Evolutionary conservation across 495 filamentous ascomycete genomes (phyloP).

Genomic region (Chlorociboria aeruginascens): DNA sequence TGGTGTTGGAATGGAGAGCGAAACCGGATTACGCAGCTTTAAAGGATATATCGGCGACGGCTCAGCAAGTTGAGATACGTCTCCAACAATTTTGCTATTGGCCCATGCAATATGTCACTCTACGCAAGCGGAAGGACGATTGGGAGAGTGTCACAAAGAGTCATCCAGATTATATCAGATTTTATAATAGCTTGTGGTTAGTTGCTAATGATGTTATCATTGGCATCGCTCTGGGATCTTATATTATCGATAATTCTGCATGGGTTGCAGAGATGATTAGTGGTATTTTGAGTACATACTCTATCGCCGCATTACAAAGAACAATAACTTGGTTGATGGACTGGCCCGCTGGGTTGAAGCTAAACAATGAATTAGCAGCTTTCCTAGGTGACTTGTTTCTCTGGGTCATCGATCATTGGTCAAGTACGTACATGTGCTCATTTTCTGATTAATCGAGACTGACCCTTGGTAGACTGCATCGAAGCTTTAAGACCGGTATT

Average conservation of each 20-base stretch:
- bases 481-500: slow-evolving; percentile 63
- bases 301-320: slow-evolving; percentile 74
- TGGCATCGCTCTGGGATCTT: slow-evolving; percentile 88
- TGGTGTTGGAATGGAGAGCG: slow-evolving; percentile 77
- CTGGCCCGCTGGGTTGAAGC: slow-evolving; percentile 93
- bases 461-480: slow-evolving; percentile 47
- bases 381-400: slow-evolving; percentile 93
- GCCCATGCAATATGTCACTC: slow-evolving; percentile 85
- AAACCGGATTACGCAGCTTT: slow-evolving; percentile 70
- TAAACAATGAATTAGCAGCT: slow-evolving; percentile 86
- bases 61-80: slow-evolving; percentile 97
- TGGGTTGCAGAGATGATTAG: slow-evolving; percentile 79
- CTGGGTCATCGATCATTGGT: slow-evolving; percentile 98
- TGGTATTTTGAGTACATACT: slow-evolving; percentile 64
- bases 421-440: slow-evolving; percentile 36
- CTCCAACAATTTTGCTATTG: slow-evolving; percentile 98
- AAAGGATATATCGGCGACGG: slow-evolving; percentile 92
- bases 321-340: slow-evolving; percentile 95
- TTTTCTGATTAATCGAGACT: slow-evolving; percentile 3
- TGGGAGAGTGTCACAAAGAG: slow-evolving; percentile 94
- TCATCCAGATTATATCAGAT: slow-evolving; percentile 97
- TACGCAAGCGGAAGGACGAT: slow-evolving; percentile 77
- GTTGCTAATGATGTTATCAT: slow-evolving; percentile 99
- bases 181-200: slow-evolving; percentile 98
- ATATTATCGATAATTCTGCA: slow-evolving; percentile 88